Percentiles rank a stretch among this genome's conserved stretches.
Evolutionary conservation across 2,329 filamentous ascomycete species (phyloP).

Genomic region (Apiospora phragmitis): DNA sequence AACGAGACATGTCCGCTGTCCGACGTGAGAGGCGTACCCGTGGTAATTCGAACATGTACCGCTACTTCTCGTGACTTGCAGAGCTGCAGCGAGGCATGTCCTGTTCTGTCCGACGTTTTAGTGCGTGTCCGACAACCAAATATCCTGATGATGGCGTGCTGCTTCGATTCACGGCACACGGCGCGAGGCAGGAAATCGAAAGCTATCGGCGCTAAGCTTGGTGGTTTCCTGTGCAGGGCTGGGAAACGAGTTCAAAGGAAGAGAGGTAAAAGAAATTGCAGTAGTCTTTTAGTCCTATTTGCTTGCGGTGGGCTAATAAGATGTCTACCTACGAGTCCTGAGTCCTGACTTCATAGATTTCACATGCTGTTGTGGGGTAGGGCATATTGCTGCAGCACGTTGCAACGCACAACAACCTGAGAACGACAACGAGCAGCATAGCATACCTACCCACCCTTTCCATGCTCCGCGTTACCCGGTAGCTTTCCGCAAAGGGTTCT

Average conservation of each 20-base stretch:
- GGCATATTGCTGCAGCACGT: neutral
- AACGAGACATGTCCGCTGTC: neutral
- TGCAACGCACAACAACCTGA: neutral
- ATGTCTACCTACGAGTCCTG: too few species aligned
- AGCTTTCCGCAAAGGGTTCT: neutral
- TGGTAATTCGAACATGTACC: neutral
- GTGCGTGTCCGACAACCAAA: neutral
- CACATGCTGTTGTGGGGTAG: neutral
- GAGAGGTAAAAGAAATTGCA: neutral
- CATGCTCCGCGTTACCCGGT: neutral
- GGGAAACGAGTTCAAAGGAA: neutral
- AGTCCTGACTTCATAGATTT: constrained; percentile 7
- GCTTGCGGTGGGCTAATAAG: neutral
- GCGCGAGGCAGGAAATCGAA: neutral
- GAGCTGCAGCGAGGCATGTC: neutral
- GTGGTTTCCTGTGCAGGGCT: neutral
- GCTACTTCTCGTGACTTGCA: neutral
- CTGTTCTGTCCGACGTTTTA: neutral
- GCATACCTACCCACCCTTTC: neutral
- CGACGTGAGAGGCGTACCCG: neutral
- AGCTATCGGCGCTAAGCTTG: neutral
- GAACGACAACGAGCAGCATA: neutral
- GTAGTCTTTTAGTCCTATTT: neutral
- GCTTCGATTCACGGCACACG: neutral
- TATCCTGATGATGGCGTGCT: neutral